These are phyloP conservation scores for Amylocarpus encephaloides DNA, from an alignment of 2,329 filamentous ascomycete species.

Conservation along the genomic window DNA sequence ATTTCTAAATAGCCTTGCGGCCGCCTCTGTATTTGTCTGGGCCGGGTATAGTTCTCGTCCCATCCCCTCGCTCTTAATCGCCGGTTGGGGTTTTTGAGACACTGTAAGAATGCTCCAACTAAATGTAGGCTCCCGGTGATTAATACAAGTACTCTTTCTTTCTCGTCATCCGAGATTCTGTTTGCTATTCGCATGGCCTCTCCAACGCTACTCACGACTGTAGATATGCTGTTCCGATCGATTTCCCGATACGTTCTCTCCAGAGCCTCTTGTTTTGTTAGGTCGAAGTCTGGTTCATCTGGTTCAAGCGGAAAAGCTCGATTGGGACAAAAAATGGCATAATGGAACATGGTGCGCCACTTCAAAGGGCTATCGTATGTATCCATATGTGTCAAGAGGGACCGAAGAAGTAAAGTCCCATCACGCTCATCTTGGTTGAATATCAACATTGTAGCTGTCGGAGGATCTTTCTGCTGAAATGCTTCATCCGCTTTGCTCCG, in stretches of 20 bases:
- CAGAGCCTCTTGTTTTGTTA: constrained; percentile 62
- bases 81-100: background rate
- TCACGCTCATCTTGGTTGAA: constrained; percentile 94
- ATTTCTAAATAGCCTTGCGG: no score
- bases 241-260: constrained; percentile 53
- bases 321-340: constrained; percentile 79
- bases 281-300: constrained; percentile 35
- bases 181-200: constrained; percentile 53
- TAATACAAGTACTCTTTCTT: constrained; percentile 52
- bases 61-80: no score
- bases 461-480: background rate
- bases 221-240: constrained; percentile 40
- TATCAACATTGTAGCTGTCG: constrained; percentile 48
- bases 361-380: background rate
- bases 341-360: constrained; percentile 47
- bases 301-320: constrained; percentile 47
- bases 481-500: constrained; percentile 35
- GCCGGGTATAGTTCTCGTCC: no score
- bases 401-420: constrained; percentile 49
- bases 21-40: no score
- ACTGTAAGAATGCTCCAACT: constrained; percentile 70
- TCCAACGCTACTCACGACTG: constrained; percentile 61
- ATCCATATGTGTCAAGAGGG: background rate
- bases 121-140: constrained; percentile 82
- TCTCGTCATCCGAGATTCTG: constrained; percentile 30